Evolutionary conservation across 306 rosid species (phyloP).

Genomic region (Lathyrus sativus): DNA sequence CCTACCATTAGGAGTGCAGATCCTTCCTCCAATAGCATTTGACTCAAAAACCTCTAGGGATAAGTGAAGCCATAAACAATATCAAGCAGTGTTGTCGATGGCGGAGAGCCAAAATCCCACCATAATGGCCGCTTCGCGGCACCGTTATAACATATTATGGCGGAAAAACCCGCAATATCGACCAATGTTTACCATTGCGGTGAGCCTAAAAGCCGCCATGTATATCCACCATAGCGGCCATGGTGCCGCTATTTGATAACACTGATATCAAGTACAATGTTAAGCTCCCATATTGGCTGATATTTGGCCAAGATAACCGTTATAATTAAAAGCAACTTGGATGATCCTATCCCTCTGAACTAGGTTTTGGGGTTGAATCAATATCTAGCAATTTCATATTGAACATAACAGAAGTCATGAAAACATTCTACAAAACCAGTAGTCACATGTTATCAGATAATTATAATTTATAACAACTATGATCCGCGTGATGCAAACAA

Average conservation of each 20-base stretch:
- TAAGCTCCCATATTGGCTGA: background rate
- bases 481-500: slow-evolving; percentile 34
- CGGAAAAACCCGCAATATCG: too few relatives aligned
- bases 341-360: background rate
- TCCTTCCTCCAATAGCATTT: slow-evolving; percentile 20
- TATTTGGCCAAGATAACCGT: slow-evolving; percentile 5
- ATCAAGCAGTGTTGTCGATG: background rate
- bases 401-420: too few relatives aligned
- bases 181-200: too few relatives aligned
- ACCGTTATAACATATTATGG: too few relatives aligned
- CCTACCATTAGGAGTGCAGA: too few relatives aligned
- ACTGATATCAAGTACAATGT: background rate
- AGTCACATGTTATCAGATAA: slow-evolving; percentile 8
- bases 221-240: too few relatives aligned
- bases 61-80: slow-evolving; percentile 1
- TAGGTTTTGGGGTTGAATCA: background rate
- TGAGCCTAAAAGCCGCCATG: too few relatives aligned
- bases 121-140: too few relatives aligned
- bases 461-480: slow-evolving; percentile 3
- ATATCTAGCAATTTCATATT: background rate
- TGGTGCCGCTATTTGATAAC: too few relatives aligned
- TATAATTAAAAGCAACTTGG: too few relatives aligned
- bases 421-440: background rate
- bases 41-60: slow-evolving; percentile 27
- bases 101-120: too few relatives aligned